Percentiles rank a stretch among this genome's conserved stretches.
phyloP scores from a whole-genome alignment of 2,329 filamentous ascomycete species.

The Cladosporium sp. region DNA sequence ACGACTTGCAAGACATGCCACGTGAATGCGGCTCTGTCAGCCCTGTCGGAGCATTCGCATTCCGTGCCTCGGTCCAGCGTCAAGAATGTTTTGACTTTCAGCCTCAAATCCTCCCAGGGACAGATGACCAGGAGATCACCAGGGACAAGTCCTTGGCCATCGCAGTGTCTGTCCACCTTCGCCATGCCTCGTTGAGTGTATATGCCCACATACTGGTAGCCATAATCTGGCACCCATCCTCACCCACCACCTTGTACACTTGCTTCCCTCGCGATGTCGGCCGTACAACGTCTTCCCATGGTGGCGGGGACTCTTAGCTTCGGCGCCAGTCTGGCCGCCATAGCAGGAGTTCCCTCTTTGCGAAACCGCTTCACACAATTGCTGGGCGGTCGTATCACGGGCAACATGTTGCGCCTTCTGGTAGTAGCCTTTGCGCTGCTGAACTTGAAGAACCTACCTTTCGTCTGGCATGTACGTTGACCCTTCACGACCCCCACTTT shows the following conservation, averaged over 20 bases:
- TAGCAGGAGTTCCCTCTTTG: conserved; percentile 24
- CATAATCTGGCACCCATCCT: not conserved
- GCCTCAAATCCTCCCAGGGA: not conserved
- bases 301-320: conserved; percentile 26
- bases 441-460: conserved; percentile 71
- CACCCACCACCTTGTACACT: not conserved
- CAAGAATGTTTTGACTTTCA: conserved; percentile 11
- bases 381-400: conserved; percentile 17
- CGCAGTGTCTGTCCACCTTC: not conserved
- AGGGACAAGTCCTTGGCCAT: not conserved
- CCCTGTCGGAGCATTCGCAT: not conserved
- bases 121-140: not conserved
- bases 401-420: conserved; percentile 37
- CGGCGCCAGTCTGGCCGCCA: conserved; percentile 21
- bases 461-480: conserved; percentile 68
- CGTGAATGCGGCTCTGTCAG: not conserved
- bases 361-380: conserved; percentile 24
- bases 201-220: not conserved
- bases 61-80: conserved; percentile 10
- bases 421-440: conserved; percentile 48
- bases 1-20: no score
- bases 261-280: conserved; percentile 27
- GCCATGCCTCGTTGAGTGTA: not conserved
- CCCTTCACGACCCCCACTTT: no score
- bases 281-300: conserved; percentile 26